These are phyloP conservation scores for Coemansia aciculifera DNA, from an alignment of 192 early-diverging fungal genomes.

Conservation along the genomic window DNA sequence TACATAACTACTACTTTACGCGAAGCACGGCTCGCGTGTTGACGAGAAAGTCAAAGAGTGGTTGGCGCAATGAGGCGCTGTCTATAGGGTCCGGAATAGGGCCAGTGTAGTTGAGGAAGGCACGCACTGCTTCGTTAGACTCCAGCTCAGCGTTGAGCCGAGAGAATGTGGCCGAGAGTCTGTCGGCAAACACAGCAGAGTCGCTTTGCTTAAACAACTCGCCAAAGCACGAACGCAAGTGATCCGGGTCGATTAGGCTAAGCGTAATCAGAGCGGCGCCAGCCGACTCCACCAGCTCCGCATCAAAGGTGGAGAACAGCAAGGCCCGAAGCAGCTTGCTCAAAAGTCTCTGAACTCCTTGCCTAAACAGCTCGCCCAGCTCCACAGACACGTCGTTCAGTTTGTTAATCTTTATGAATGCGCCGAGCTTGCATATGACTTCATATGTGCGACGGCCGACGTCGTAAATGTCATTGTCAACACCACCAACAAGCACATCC, in stretches of 20 bases:
- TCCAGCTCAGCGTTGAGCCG: slow-evolving; percentile 41
- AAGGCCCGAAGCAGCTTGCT: slow-evolving; percentile 36
- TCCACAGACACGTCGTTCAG: slow-evolving; percentile 14
- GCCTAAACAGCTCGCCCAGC: slow-evolving; percentile 25
- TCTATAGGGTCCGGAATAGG: slow-evolving; percentile 46
- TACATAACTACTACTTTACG: slow-evolving; percentile 23
- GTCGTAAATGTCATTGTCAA: slow-evolving; percentile 47
- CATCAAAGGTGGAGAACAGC: slow-evolving; percentile 49
- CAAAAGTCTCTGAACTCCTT: slow-evolving; percentile 35
- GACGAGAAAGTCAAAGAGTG: slow-evolving; percentile 51
- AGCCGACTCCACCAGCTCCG: slow-evolving; percentile 44
- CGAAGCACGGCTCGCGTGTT: slow-evolving; percentile 46
- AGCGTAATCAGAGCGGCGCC: slow-evolving; percentile 46
- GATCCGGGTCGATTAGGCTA: slow-evolving; percentile 34
- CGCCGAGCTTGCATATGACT: slow-evolving; percentile 47
- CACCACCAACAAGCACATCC: slow-evolving; percentile 34
- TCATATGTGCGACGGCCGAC: slow-evolving; percentile 49
- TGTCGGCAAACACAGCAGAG: slow-evolving; percentile 26
- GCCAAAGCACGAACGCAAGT: slow-evolving; percentile 41
- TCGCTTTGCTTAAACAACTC: slow-evolving; percentile 30
- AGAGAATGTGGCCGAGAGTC: slow-evolving; percentile 40
- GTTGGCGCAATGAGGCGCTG: slow-evolving; percentile 39
- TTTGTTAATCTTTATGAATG: slow-evolving; percentile 38
- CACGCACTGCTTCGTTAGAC: slow-evolving; percentile 19
- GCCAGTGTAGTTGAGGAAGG: slow-evolving; percentile 19